Base-by-base conservation (phyloP, 441 rosid species). In the Populus trichocarpa region DNA sequence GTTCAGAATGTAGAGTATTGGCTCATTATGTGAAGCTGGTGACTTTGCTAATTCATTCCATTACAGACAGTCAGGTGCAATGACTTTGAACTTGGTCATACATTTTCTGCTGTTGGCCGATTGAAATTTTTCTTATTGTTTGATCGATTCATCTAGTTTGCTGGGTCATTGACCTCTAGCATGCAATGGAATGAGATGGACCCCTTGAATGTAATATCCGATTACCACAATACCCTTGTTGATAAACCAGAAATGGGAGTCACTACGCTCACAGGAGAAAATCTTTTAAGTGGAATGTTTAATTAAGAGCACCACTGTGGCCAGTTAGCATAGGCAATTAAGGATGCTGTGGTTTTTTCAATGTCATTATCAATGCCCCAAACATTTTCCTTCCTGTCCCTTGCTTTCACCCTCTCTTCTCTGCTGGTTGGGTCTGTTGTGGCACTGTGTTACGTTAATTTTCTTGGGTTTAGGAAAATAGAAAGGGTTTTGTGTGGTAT, bases 341-440 rank as follows among this genome's bases (percentile, higher is more conserved):
- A 11, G 13, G 46, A 38, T 38, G 11, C 82, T 3, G 57, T 59
- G 2, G 74, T 42, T 80, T 87, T 86, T 25, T 85, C 93, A 70
- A 71, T 77, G 42, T 93, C 96, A 84, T 93, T 92, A 73, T 93
- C 99, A 7, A 90, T 78, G 82, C 97, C 92, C 97, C 99, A 88
- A 64, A 82, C 84, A 67, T 95, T 95, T 25, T 90, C 94, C 77
- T 90, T 88, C 28, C 78, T 87, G 1, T 92, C 97, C 85, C 82
- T 89, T 73, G 83, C 78, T 26, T 72, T 78, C 73, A 80, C 79
- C 73, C 82, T 83, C 79, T 77, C 84, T 76, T 80, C 76, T 71
- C 16, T 69, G 78, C 50, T 63, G 59, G 10, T 8, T 5, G 70
- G 81, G 82, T 28, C 81, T 80, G 68, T 72, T 80, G 2, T 81